These are phyloP conservation scores for Exophiala alcalophila DNA, from an alignment of 2,329 filamentous ascomycete genomes.

Conservation along the genomic window DNA sequence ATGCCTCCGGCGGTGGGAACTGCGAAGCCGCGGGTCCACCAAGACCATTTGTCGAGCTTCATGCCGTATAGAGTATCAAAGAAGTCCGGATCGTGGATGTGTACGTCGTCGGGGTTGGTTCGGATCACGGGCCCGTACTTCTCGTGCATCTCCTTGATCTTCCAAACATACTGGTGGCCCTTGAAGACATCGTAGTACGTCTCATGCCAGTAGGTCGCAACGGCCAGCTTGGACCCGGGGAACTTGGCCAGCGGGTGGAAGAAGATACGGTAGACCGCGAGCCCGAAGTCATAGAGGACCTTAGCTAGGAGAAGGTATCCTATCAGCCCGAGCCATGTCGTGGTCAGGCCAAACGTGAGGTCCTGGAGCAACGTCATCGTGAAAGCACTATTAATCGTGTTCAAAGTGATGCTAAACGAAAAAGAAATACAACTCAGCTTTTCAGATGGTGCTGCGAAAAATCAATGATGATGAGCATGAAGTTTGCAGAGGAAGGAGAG, in stretches of 20 bases:
- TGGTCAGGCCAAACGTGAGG: conserved; percentile 11
- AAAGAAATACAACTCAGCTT: too few relatives aligned
- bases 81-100: conserved; percentile 26
- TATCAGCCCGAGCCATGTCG: conserved; percentile 15
- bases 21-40: conserved; percentile 19
- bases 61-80: conserved; percentile 26
- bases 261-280: conserved; percentile 20
- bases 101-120: conserved; percentile 27
- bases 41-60: conserved; percentile 26
- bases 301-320: conserved; percentile 17
- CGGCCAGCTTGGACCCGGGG: conserved; percentile 37
- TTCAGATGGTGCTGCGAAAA: too few relatives aligned
- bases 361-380: conserved; percentile 9
- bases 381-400: too few relatives aligned
- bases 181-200: conserved; percentile 36
- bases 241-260: conserved; percentile 35
- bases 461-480: too few relatives aligned
- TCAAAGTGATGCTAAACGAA: too few relatives aligned
- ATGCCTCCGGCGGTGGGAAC: conserved; percentile 19
- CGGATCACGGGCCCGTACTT: conserved; percentile 35
- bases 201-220: conserved; percentile 34
- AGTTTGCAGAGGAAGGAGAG: too few relatives aligned
- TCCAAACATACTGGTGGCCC: conserved; percentile 32
- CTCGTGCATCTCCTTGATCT: conserved; percentile 36
- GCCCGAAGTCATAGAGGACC: conserved; percentile 10